These are phyloP conservation scores for Quillaja saponaria DNA, from an alignment of 306 rosid genomes.

Conservation along the genomic window DNA sequence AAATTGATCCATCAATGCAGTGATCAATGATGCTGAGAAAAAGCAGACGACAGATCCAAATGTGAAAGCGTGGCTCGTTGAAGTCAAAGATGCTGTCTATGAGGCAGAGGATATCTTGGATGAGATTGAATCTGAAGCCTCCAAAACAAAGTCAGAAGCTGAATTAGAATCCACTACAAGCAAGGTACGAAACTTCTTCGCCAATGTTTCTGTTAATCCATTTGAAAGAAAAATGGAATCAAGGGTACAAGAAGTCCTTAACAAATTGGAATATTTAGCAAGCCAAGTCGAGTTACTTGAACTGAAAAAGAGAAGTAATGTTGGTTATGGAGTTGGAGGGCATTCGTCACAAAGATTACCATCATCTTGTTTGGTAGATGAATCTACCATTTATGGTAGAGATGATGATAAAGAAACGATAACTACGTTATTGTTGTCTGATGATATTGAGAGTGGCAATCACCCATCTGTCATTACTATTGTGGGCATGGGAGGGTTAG, in stretches of 20 bases:
- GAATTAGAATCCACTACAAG: no score
- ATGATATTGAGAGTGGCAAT: no score
- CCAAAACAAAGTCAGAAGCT: neutral
- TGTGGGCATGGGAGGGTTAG: conserved; percentile 24
- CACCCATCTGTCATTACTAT: conserved; percentile 2
- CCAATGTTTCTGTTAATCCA: neutral
- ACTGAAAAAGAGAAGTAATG: neutral
- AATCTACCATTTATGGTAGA: conserved; percentile 11
- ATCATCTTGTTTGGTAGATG: neutral
- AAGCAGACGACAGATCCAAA: conserved; percentile 31
- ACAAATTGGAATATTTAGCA: neutral
- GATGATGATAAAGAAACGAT: conserved; percentile 5
- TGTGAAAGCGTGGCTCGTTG: neutral
- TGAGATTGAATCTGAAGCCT: neutral
- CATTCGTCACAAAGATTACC: neutral
- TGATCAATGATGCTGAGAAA: conserved; percentile 39
- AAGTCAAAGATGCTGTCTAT: conserved; percentile 6
- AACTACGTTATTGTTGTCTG: neutral
- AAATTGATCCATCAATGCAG: conserved; percentile 26
- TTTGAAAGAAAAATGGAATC: no score
- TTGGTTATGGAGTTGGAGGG: neutral
- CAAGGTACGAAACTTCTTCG: neutral
- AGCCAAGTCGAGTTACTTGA: neutral
- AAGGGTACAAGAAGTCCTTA: neutral
- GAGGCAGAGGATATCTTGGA: conserved; percentile 10